A percentile compares a stretch with the other conserved stretches of the same genome.
Conservation (phyloP, 2,329 filamentous ascomycete species). For the Xylariomycetidae sp. region DNA sequence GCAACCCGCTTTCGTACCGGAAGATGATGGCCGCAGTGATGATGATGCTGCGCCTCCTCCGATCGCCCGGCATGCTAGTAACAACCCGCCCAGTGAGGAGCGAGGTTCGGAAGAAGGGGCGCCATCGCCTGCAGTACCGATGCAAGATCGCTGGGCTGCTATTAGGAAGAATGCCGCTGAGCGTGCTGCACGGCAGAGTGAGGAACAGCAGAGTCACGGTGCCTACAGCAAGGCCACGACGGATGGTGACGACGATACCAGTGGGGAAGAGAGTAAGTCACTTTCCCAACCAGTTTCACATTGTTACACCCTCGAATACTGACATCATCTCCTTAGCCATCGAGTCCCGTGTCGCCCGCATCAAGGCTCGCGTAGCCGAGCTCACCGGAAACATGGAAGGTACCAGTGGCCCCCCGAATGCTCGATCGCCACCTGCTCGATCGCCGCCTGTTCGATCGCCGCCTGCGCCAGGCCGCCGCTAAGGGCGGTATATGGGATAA, state of each 20-base stretch:
- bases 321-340: conserved; percentile 58
- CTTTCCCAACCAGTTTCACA: no score
- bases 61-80: conserved; percentile 36
- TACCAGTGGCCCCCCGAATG: conserved; percentile 26
- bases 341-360: conserved; percentile 91
- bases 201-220: conserved; percentile 57
- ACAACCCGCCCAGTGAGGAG: conserved; percentile 7
- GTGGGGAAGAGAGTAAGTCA: conserved; percentile 62
- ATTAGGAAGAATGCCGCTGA: conserved; percentile 93
- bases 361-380: conserved; percentile 95
- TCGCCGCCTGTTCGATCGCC: no score
- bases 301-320: no score
- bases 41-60: conserved; percentile 47
- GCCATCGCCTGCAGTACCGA: conserved; percentile 29
- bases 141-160: conserved; percentile 85
- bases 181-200: conserved; percentile 60
- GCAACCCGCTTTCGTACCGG: conserved; percentile 75
- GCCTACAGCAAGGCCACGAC: conserved; percentile 52
- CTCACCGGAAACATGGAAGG: conserved; percentile 79
- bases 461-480: conserved; percentile 30
- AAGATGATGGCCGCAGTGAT: conserved; percentile 42
- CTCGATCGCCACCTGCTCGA: no score
- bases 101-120: conserved; percentile 23
- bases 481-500: conserved; percentile 24
- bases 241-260: conserved; percentile 83